Base-by-base conservation (phyloP, 441 rosid species). In the Rhodomyrtus psidioides region DNA sequence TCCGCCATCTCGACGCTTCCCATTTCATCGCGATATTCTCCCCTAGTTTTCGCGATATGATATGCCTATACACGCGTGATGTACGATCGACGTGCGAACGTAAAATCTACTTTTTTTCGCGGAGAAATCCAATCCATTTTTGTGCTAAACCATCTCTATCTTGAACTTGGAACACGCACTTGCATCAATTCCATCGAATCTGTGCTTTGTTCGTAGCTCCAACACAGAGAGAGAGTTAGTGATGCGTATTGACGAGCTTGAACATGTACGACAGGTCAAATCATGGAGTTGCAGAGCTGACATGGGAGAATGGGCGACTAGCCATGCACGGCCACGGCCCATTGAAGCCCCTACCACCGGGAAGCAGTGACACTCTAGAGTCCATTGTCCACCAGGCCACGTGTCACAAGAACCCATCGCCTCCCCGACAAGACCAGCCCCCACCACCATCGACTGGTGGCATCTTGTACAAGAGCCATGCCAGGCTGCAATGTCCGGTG, bases 291-390 rank as follows among this genome's bases (percentile, higher is more conserved):
- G 81, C 82, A 53, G 87, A 85, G 84, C 87, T 85, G 57, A 81
- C 54, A 57, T 81, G 84, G 87, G 60, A 81, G 53, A 85, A 85
- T 16, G 87, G 87, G 26, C 87, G 58, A 44, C 84, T 51, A 9
- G 46, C 84, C 59, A 53, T 81, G 87, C 87, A 85, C 24, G 87
- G 83, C 17, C 83, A 53, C 27, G 24, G 86, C 53, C 75, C 7
- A 6, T 28, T 81, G 15, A 19, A 85, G 46, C 90, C 86, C 84
- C 83, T 83, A 17, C 88, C 92, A 23, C 88, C 92, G 94, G 87
- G 84, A 53, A 82, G 88, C 85, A 51, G 34, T 0, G 87, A 85
- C 34, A 85, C 87, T 6, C 87, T 85, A 4, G 87, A 85, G 58
- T 85, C 84, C 51, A 81, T 85, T 15, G 87, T 85, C 55, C 84